Evolutionary conservation across 257 asterid species (phyloP).

Genomic region (Lithospermum erythrorhizon): DNA sequence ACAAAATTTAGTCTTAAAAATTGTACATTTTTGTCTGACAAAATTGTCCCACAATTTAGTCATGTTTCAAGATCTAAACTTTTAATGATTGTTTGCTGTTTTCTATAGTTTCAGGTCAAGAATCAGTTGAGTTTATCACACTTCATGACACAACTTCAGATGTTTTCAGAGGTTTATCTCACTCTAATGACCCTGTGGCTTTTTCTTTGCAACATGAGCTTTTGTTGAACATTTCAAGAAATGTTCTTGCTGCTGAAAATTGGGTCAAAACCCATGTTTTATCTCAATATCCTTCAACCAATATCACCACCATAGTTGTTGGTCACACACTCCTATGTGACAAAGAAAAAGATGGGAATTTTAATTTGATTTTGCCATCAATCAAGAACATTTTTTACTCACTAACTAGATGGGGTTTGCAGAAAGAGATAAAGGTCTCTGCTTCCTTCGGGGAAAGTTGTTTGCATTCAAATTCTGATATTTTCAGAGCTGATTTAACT

Average conservation of each 20-base stretch:
- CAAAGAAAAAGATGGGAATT: conserved; percentile 14
- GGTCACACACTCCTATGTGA: conserved; percentile 43
- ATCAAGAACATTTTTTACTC: conserved; percentile 59
- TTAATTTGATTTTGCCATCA: conserved; percentile 40
- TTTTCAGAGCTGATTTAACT: conserved; percentile 24
- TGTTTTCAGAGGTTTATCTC: conserved; percentile 14
- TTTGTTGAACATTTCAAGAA: conserved; percentile 38
- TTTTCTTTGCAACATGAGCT: conserved; percentile 36
- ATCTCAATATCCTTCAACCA: conserved; percentile 53
- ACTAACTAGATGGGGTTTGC: conserved; percentile 90
- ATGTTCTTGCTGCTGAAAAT: conserved; percentile 58
- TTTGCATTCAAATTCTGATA: conserved; percentile 19
- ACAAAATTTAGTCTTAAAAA: background rate
- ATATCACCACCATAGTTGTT: conserved; percentile 44
- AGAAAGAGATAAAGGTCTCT: conserved; percentile 46
- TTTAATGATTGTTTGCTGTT: background rate
- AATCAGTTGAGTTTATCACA: conserved; percentile 28
- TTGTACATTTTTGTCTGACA: background rate
- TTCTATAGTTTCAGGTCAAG: conserved; percentile 41
- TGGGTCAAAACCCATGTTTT: conserved; percentile 62
- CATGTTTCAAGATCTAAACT: background rate
- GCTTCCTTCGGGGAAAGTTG: conserved; percentile 49
- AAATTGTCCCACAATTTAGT: no score
- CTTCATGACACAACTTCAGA: conserved; percentile 26
- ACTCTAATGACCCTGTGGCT: conserved; percentile 21